Evolutionary conservation across 2,329 filamentous ascomycete genomes (phyloP).

Genomic region (Penicillium sp.): DNA sequence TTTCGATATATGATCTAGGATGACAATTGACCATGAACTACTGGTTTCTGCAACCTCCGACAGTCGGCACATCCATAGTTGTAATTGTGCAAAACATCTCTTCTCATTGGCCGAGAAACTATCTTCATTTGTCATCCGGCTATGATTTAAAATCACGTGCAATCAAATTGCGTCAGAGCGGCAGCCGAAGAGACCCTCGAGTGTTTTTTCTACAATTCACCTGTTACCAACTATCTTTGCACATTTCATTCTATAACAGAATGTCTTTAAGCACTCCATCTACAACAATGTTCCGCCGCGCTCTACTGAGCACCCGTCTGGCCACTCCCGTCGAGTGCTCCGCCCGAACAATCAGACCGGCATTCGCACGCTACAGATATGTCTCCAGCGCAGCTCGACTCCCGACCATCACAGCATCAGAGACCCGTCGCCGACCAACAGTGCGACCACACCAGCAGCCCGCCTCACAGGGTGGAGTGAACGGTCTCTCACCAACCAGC

Average conservation of each 20-base stretch:
- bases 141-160: constrained; percentile 26
- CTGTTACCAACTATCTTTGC: neutral
- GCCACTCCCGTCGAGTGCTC: constrained; percentile 29
- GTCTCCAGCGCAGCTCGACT: constrained; percentile 47
- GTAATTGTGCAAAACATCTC: constrained; percentile 18
- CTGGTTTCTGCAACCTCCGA: constrained; percentile 11
- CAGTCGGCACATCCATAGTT: constrained; percentile 14
- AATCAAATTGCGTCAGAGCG: constrained; percentile 36
- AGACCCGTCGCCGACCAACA: constrained; percentile 47
- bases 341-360: constrained; percentile 29
- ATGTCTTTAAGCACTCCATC: constrained; percentile 38
- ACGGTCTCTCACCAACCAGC: constrained; percentile 41
- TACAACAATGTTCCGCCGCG: constrained; percentile 34
- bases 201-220: constrained; percentile 4
- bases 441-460: constrained; percentile 46
- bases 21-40: neutral
- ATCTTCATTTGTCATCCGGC: constrained; percentile 32
- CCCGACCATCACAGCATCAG: constrained; percentile 51
- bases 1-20: neutral
- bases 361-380: constrained; percentile 36
- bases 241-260: constrained; percentile 7
- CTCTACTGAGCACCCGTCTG: constrained; percentile 28
- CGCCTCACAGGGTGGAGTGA: constrained; percentile 37
- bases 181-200: constrained; percentile 3
- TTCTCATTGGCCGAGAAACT: constrained; percentile 24